Evolutionary conservation across 2,329 filamentous ascomycete genomes (phyloP), one percentile per base, ranked within the genome.

Genomic region (Tolypocladium guangdongense): DNA sequence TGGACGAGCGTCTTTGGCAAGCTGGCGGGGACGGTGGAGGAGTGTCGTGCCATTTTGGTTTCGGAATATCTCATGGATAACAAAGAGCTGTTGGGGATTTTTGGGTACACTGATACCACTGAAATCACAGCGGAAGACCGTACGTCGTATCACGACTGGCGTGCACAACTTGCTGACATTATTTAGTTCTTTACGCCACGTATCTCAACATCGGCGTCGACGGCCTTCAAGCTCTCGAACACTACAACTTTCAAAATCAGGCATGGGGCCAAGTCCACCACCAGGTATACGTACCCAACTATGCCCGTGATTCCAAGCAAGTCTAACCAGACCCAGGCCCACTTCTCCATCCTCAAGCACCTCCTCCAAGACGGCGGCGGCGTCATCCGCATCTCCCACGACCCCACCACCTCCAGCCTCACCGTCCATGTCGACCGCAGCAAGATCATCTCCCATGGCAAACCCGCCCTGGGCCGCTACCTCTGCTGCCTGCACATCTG

Each of bases 1-100:
- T 86, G 81, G 81, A 81, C 77, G 11, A 74, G 75, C 4, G 74
- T 80, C 0, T 86, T 86, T 58, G 80, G 75, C 3, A 69, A 81
- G 27, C 67, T 85, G 49, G 78, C 81, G 2, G 79, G 74, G 0
- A 79, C 74, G 4, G 80, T 85, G 41, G 83, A 87, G 54, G 83
- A 87, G 56, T 75, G 72, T 56, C 61, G 73, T 32, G 70, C 70
- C 1, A 67, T 70, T 46, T 65, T 74, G 20, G 70, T 77, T 14
- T 68, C 66, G 0, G 69, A 67, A 36, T 77, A 72, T 58, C 63
- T 78, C 1, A 70, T 73, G 59, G 70, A 72, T 50, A 67, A 77
- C 48, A 49, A 53, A 14, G 71, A 76, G 22, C 59, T 78, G 3
- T 58, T 77, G 11, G 59, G 56, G 5, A 57, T 77, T 16, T 74